Evolutionary conservation across 768 basidiomycete genomes (phyloP).

Genomic region (Trametes maxima): DNA sequence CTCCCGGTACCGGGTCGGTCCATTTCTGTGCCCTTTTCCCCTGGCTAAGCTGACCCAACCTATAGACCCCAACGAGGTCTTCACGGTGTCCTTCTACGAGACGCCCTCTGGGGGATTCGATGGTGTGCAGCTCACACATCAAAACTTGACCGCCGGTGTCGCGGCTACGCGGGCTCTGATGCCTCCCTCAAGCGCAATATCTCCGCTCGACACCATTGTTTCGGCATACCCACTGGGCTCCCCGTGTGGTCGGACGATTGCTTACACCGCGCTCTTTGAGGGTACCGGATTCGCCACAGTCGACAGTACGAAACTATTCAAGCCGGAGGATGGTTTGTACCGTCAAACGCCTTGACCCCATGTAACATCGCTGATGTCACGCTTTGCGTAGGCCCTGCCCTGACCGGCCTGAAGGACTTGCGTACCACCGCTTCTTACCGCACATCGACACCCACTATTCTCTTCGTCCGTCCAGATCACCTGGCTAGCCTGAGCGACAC

Average conservation of each 20-base stretch:
- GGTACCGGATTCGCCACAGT: constrained; percentile 73
- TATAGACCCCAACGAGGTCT: constrained; percentile 61
- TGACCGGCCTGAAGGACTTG: constrained; percentile 49
- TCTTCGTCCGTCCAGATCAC: constrained; percentile 73
- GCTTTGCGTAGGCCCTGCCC: not conserved
- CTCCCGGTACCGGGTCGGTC: constrained; percentile 57
- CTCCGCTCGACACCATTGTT: constrained; percentile 74
- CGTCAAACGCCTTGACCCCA: too few relatives aligned
- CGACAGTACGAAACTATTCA: constrained; percentile 55
- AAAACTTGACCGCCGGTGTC: constrained; percentile 89
- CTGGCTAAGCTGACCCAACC: constrained; percentile 6
- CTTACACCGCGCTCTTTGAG: constrained; percentile 77
- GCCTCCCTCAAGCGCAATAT: constrained; percentile 68
- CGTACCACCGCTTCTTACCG: constrained; percentile 50
- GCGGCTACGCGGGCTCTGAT: constrained; percentile 75
- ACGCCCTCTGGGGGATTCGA: constrained; percentile 53
- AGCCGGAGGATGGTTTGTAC: constrained; percentile 45
- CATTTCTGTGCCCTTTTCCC: not conserved
- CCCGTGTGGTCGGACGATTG: constrained; percentile 78
- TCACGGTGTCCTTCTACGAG: constrained; percentile 68
- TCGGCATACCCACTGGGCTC: constrained; percentile 75
- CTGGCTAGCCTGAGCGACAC: constrained; percentile 53
- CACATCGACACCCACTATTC: constrained; percentile 74
- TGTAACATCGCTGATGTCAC: not conserved
- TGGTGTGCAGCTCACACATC: constrained; percentile 73